A percentile compares a stretch with the other conserved stretches of the same genome.
phyloP scores from a whole-genome alignment of 257 asterid species.

The Solanum lycopersicoides region DNA sequence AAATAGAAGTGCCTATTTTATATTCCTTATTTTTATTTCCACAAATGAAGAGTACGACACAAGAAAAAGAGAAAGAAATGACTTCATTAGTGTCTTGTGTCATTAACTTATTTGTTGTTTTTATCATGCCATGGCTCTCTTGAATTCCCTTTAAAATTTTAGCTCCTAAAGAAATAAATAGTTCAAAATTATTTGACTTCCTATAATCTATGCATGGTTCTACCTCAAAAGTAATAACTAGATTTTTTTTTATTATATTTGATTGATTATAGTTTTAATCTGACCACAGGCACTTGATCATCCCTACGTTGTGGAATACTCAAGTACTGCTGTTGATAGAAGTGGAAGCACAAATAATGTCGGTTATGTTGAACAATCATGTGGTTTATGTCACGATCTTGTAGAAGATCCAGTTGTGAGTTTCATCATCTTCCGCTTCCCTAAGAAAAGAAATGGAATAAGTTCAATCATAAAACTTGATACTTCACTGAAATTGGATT shows the following conservation, averaged over 20 bases:
- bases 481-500: neutral
- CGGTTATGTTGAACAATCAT: constrained; percentile 28
- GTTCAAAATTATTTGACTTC: neutral
- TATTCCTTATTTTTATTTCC: neutral
- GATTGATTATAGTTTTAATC: neutral
- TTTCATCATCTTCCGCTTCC: neutral
- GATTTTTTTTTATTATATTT: neutral
- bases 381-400: constrained; percentile 57
- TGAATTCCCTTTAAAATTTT: neutral
- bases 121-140: neutral
- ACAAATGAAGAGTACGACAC: neutral
- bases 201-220: neutral
- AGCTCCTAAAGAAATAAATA: neutral
- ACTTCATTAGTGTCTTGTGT: neutral
- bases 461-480: neutral
- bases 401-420: constrained; percentile 78
- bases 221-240: neutral
- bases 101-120: neutral
- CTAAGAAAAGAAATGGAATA: neutral
- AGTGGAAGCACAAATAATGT: constrained; percentile 32
- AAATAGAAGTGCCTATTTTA: neutral
- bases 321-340: constrained; percentile 44
- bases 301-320: constrained; percentile 89
- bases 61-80: neutral
- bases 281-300: constrained; percentile 76